These are phyloP conservation scores for Harrya chromipes DNA, from an alignment of 768 basidiomycete genomes.

Conservation along the genomic window DNA sequence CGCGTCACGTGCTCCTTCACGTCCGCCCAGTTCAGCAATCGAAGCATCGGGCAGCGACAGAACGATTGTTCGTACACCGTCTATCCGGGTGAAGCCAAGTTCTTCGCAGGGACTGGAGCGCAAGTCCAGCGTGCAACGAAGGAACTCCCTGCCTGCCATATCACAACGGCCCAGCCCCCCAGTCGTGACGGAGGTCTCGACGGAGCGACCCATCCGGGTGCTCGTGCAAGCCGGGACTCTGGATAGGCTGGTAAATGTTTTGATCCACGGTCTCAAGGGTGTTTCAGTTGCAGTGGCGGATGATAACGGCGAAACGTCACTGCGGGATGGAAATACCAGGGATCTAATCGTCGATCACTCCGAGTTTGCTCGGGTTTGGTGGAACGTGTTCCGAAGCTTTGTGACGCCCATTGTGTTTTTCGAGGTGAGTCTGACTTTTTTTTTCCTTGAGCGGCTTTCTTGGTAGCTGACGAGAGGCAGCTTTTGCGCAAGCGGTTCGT, in stretches of 20 bases:
- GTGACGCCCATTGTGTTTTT: slow-evolving; percentile 80
- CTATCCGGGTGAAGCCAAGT: slow-evolving; percentile 74
- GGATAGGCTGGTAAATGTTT: slow-evolving; percentile 66
- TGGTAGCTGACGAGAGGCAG: slow-evolving; percentile 35
- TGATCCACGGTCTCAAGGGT: slow-evolving; percentile 73
- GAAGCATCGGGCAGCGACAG: slow-evolving; percentile 40
- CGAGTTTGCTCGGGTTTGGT: slow-evolving; percentile 79
- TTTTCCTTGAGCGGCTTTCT: not conserved
- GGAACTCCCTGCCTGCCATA: slow-evolving; percentile 78
- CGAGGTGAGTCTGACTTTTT: slow-evolving; percentile 52
- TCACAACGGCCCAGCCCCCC: slow-evolving; percentile 59
- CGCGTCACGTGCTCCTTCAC: slow-evolving; percentile 58
- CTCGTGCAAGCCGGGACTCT: slow-evolving; percentile 77
- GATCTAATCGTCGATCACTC: slow-evolving; percentile 67
- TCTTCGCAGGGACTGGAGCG: slow-evolving; percentile 67
- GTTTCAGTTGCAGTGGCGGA: slow-evolving; percentile 81
- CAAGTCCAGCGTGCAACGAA: slow-evolving; percentile 70
- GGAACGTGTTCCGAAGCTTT: slow-evolving; percentile 80
- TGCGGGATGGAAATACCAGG: slow-evolving; percentile 70
- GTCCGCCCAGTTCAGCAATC: slow-evolving; percentile 65
- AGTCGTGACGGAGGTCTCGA: slow-evolving; percentile 57
- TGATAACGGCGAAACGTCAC: slow-evolving; percentile 82
- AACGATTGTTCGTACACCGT: slow-evolving; percentile 56
- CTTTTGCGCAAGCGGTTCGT: slow-evolving; percentile 74
- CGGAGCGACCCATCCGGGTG: slow-evolving; percentile 71